Evolutionary conservation across 345 rosid species (phyloP).

Genomic region (Eucalyptus cloeziana): DNA sequence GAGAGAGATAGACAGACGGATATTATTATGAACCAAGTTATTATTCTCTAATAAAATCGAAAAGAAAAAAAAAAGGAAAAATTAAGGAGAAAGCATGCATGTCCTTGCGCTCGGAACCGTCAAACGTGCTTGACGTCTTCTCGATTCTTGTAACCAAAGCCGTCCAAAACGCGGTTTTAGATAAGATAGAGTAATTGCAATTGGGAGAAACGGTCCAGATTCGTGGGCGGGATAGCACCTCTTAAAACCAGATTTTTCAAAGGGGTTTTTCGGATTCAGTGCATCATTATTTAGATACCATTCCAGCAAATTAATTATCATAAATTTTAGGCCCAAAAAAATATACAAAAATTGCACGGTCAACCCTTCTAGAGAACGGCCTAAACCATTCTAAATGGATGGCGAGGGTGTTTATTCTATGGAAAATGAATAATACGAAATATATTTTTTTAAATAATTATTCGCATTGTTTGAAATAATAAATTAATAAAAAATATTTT

Average conservation of each 20-base stretch:
- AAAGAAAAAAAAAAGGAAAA: neutral
- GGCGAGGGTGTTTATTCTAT: neutral
- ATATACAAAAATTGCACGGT: fast-evolving
- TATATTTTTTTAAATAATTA: neutral
- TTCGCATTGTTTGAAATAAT: neutral
- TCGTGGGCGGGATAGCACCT: neutral
- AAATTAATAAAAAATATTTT: neutral
- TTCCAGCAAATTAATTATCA: neutral
- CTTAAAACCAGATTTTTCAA: neutral
- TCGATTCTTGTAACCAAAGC: neutral
- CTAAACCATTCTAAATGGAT: neutral
- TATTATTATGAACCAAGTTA: neutral
- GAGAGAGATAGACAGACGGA: neutral
- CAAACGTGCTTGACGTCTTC: neutral
- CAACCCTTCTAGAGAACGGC: neutral
- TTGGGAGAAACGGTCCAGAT: neutral
- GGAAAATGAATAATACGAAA: neutral
- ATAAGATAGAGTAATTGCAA: neutral
- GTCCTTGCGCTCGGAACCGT: neutral
- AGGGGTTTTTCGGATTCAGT: neutral
- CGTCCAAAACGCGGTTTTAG: neutral
- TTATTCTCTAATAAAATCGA: neutral
- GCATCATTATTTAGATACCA: neutral
- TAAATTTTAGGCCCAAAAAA: neutral
- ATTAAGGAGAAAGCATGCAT: neutral